Evolutionary conservation across 306 rosid genomes (phyloP), one percentile per base, ranked within the genome.

Genomic region (Myrica gale): DNA sequence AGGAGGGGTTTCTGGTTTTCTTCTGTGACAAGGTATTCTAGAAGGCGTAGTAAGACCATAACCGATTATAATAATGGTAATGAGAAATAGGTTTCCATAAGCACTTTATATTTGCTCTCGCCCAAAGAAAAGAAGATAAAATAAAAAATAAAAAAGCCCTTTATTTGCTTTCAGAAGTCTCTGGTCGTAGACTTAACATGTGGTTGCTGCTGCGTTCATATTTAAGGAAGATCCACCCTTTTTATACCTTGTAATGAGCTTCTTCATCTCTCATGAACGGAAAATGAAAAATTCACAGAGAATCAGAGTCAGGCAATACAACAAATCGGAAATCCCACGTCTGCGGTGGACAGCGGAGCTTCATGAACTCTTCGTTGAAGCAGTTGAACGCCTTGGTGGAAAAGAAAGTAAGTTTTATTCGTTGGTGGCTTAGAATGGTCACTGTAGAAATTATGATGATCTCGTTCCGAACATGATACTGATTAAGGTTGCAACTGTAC

Each of bases 321-420:
- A 79, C 41, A 85, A 85, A 80, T 85, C 89, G 20, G 81, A 85
- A 7, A 61, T 63, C 51, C 89, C 89, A n/a, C 79, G 89, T 51
- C 72, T 85, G 71, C 77, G 86, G 46, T 82, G 89, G 89, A 76
- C 86, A 12, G 69, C 82, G 46, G 80, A 82, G 68, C 89, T 85
- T 74, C 89, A 85, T 15, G 73, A 76, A 1, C 74, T 42, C 76
- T 85, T 85, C 10, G 74, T 82, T 71, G 74, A 79, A 15, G 76
- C 89, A 4, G 89, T 85, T 69, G 52, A 81, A 62, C 32, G 69
- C 56, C 86, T 82, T 9, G 89, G 89, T 6, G 89, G 89, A 70
- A 85, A 80, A 76, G 21, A 74, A 23, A 75, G 89, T 85, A 74
- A 61, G 88, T 51, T 50, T 42, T n/a, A 0, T 23, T 39, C 3